Conservation (phyloP, 169 alveolate genomes). For the Pseudocohnilembus persalinus region DNA sequence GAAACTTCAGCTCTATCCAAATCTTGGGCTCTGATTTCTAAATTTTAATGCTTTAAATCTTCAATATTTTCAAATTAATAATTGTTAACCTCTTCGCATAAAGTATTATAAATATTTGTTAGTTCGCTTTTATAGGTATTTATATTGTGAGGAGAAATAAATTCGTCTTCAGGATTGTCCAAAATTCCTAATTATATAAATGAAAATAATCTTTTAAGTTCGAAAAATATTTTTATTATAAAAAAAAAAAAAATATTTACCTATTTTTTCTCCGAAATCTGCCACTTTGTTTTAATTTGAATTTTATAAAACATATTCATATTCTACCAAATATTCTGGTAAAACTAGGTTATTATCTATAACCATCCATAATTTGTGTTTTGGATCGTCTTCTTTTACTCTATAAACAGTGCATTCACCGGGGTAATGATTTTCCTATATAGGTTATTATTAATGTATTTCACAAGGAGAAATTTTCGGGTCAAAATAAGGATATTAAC, state of each 20-base stretch:
- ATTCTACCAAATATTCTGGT: conserved; percentile 82
- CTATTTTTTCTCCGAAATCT: conserved; percentile 43
- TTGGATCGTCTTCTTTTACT: conserved; percentile 53
- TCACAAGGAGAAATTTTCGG: conserved; percentile 53
- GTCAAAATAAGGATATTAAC: conserved; percentile 50
- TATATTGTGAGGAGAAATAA: conserved; percentile 36
- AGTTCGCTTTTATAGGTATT: conserved; percentile 20
- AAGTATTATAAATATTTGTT: conserved; percentile 44
- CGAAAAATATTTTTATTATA: no score
- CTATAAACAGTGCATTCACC: conserved; percentile 56
- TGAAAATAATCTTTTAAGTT: no score
- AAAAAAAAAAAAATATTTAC: neutral
- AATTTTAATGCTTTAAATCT: conserved; percentile 37
- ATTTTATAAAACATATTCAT: conserved; percentile 53
- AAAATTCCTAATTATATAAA: conserved; percentile 9
- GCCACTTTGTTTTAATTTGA: conserved; percentile 44
- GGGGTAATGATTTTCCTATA: conserved; percentile 34
- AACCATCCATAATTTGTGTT: conserved; percentile 69
- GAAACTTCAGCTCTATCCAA: conserved; percentile 65
- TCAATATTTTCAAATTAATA: conserved; percentile 50
- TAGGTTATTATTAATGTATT: conserved; percentile 47
- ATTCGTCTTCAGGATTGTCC: conserved; percentile 44
- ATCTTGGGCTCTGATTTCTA: conserved; percentile 52
- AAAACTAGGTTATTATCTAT: conserved; percentile 69
- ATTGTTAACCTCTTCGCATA: conserved; percentile 47